These are phyloP conservation scores for Neurospora intermedia DNA, from an alignment of 495 filamentous ascomycete genomes.

Conservation along the genomic window DNA sequence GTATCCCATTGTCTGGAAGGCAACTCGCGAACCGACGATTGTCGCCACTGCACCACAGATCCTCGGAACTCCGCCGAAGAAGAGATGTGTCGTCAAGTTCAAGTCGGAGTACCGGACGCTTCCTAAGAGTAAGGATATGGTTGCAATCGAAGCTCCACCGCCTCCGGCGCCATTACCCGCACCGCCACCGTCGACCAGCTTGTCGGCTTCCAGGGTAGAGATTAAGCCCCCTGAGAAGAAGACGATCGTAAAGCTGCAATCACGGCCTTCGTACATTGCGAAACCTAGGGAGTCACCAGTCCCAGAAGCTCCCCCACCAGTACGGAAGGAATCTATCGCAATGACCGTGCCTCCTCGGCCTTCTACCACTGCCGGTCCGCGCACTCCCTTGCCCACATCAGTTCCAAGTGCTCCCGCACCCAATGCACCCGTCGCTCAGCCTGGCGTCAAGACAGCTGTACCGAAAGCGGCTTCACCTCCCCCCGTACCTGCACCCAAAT, in stretches of 20 bases:
- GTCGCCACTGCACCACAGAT: not conserved
- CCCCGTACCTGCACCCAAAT: not conserved
- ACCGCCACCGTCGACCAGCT: not conserved
- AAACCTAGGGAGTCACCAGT: not conserved
- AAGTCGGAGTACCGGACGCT: conserved; percentile 21
- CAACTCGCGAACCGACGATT: conserved; percentile 31
- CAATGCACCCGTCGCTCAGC: conserved; percentile 20
- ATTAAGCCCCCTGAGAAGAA: conserved; percentile 20
- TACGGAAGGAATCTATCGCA: conserved; percentile 20
- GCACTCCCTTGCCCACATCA: not conserved
- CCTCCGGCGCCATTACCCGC: conserved; percentile 9
- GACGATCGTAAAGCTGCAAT: conserved; percentile 13
- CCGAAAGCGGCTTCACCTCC: conserved; percentile 3
- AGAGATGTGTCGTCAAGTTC: conserved; percentile 24
- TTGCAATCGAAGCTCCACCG: not conserved
- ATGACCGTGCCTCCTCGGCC: conserved; percentile 10
- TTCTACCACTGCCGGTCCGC: not conserved
- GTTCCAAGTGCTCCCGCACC: not conserved
- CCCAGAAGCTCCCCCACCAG: conserved; percentile 10
- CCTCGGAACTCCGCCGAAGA: conserved; percentile 5
- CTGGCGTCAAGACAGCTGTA: conserved; percentile 7
- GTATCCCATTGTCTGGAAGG: conserved; percentile 63
- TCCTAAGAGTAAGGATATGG: conserved; percentile 15
- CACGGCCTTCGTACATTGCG: not conserved
- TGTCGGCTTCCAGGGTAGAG: conserved; percentile 3